Conservation (phyloP, 805 yeast species). For the Kazachstania bromeliacearum region DNA sequence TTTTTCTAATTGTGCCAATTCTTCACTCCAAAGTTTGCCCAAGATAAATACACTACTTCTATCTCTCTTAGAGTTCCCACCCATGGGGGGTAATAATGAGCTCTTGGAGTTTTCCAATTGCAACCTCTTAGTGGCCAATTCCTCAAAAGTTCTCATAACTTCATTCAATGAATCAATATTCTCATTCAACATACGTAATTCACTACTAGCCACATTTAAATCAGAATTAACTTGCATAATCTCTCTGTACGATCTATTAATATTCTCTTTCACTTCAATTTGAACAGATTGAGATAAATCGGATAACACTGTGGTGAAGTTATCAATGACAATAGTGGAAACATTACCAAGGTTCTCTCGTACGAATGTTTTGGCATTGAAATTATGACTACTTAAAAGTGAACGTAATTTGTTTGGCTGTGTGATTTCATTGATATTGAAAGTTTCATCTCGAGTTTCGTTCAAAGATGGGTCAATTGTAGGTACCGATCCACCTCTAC, state of each 20-base stretch:
- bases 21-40: constrained; percentile 74
- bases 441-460: not conserved
- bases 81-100: constrained; percentile 18
- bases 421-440: constrained; percentile 3
- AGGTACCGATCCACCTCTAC: not conserved
- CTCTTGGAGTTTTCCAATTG: constrained; percentile 34
- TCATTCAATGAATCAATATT: constrained; percentile 51
- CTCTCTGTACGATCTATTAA: constrained; percentile 54
- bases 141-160: constrained; percentile 49
- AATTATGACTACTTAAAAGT: constrained; percentile 33
- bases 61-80: constrained; percentile 31
- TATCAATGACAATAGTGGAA: constrained; percentile 63
- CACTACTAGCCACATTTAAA: constrained; percentile 53
- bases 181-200: constrained; percentile 50
- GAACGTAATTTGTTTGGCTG: constrained; percentile 14
- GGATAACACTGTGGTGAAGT: constrained; percentile 47
- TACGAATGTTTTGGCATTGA: constrained; percentile 42
- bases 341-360: constrained; percentile 48
- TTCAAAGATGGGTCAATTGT: too few species aligned
- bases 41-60: constrained; percentile 62
- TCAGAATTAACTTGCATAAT: constrained; percentile 52
- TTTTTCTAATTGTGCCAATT: constrained; percentile 57
- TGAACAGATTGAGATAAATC: constrained; percentile 43
- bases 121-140: constrained; percentile 50
- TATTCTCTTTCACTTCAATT: constrained; percentile 47